Evolutionary conservation across 2,329 filamentous ascomycete species (phyloP).

Genomic region (Epichloe baconii): DNA sequence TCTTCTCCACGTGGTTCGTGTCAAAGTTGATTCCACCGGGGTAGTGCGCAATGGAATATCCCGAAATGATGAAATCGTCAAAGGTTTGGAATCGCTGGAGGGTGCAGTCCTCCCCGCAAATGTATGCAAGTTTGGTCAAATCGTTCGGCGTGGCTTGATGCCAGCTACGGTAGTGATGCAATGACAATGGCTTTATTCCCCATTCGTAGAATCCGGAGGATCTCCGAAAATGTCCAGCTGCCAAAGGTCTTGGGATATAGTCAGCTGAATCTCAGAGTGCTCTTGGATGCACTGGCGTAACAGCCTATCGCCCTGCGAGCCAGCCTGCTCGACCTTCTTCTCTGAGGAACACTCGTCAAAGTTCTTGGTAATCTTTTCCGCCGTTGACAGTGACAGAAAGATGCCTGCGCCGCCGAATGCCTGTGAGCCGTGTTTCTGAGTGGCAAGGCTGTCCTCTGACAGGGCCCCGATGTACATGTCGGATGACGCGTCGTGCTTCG

Average conservation of each 20-base stretch:
- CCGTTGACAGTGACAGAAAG: constrained; percentile 40
- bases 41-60: constrained; percentile 46
- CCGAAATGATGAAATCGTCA: constrained; percentile 42
- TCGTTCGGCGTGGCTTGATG: constrained; percentile 39
- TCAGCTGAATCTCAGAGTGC: constrained; percentile 42
- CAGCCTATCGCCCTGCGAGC: constrained; percentile 3
- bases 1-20: constrained; percentile 35
- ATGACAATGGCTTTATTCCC: constrained; percentile 42
- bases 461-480: constrained; percentile 47
- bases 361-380: constrained; percentile 28
- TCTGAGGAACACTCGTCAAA: constrained; percentile 32
- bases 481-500: constrained; percentile 34
- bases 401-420: constrained; percentile 51
- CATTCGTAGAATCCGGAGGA: constrained; percentile 50
- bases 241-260: constrained; percentile 41
- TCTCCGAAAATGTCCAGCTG: constrained; percentile 48
- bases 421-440: constrained; percentile 46
- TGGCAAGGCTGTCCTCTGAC: constrained; percentile 46
- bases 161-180: constrained; percentile 53
- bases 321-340: constrained; percentile 2
- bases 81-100: constrained; percentile 42
- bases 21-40: constrained; percentile 35
- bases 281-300: constrained; percentile 39
- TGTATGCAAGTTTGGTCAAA: constrained; percentile 39
- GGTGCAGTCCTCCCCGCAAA: constrained; percentile 35